phyloP scores from a whole-genome alignment of 2,329 filamentous ascomycete species.

The Colletotrichum sp. region DNA sequence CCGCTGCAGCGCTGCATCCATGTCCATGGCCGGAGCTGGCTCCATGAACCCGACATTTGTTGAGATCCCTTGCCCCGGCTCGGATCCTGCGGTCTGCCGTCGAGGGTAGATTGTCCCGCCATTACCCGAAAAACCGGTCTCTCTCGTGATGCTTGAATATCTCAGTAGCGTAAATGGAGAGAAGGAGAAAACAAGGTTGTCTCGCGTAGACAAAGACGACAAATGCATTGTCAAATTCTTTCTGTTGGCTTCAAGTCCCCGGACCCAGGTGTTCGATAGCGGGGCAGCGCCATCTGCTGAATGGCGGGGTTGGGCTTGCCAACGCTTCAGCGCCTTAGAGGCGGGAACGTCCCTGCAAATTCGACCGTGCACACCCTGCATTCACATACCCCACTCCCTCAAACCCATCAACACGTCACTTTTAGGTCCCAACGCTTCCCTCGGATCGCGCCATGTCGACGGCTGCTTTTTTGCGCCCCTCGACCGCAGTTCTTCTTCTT shows the following conservation, averaged over 20 bases:
- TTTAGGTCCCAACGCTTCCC: slow-evolving; percentile 13
- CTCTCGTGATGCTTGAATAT: not conserved
- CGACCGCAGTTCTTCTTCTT: not conserved
- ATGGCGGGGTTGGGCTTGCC: slow-evolving; percentile 13
- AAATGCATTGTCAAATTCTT: not conserved
- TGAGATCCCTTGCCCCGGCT: not conserved
- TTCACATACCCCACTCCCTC: slow-evolving; percentile 1
- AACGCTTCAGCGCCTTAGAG: slow-evolving; percentile 5
- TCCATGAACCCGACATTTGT: not conserved
- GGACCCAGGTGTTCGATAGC: not conserved
- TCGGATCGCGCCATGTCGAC: slow-evolving; percentile 13
- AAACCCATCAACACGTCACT: slow-evolving; percentile 17
- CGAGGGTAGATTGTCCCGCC: too few species aligned
- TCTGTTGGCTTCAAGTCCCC: not conserved
- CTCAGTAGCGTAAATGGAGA: not conserved
- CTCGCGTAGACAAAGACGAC: not conserved
- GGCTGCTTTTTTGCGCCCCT: not conserved
- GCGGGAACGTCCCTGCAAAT: not conserved
- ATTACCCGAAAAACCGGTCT: too few species aligned
- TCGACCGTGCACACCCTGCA: slow-evolving; percentile 1
- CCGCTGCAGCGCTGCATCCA: not conserved
- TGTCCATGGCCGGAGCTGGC: not conserved
- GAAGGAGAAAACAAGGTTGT: not conserved
- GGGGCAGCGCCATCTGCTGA: not conserved
- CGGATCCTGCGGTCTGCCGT: not conserved